phyloP scores from a whole-genome alignment of 2,329 filamentous ascomycete species.

The Aspergillus fumigatus region DNA sequence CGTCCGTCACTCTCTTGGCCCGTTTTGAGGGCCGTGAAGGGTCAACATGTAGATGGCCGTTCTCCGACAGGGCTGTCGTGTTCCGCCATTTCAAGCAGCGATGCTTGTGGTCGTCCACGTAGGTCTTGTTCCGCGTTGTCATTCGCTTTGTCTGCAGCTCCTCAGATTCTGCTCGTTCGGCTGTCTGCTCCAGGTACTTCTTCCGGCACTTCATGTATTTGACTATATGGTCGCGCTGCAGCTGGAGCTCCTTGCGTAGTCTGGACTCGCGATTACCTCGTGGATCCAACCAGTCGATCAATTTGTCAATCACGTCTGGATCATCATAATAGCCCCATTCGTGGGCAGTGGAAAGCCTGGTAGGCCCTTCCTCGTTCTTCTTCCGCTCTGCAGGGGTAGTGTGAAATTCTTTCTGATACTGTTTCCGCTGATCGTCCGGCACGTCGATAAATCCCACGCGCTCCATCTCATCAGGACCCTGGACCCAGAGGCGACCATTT shows the following conservation, averaged over 20 bases:
- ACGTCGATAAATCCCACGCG: conserved; percentile 81
- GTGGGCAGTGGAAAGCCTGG: conserved; percentile 67
- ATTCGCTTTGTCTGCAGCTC: conserved; percentile 49
- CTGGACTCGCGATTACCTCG: conserved; percentile 82
- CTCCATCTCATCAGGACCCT: conserved; percentile 88
- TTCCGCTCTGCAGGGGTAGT: conserved; percentile 85
- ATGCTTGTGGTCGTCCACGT: conserved; percentile 52
- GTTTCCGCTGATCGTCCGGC: conserved; percentile 62
- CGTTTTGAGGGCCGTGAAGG: conserved; percentile 50
- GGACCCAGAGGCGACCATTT: conserved; percentile 93
- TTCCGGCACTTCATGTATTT: conserved; percentile 76
- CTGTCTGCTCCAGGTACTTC: conserved; percentile 59
- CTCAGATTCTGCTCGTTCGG: conserved; percentile 47
- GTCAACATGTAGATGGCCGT: conserved; percentile 59
- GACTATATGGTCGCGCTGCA: conserved; percentile 70
- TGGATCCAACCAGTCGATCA: conserved; percentile 84
- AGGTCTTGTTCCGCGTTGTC: conserved; percentile 59
- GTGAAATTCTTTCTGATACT: conserved; percentile 72
- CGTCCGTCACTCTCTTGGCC: conserved; percentile 41
- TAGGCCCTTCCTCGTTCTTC: conserved; percentile 75
- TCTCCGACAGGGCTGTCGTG: conserved; percentile 53
- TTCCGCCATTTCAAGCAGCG: conserved; percentile 65
- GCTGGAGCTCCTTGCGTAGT: conserved; percentile 77
- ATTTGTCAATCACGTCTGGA: conserved; percentile 67
- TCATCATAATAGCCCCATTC: conserved; percentile 94